phyloP scores from a whole-genome alignment of 2,329 filamentous ascomycete species.

The Pyrenophora tritici-repentis region DNA sequence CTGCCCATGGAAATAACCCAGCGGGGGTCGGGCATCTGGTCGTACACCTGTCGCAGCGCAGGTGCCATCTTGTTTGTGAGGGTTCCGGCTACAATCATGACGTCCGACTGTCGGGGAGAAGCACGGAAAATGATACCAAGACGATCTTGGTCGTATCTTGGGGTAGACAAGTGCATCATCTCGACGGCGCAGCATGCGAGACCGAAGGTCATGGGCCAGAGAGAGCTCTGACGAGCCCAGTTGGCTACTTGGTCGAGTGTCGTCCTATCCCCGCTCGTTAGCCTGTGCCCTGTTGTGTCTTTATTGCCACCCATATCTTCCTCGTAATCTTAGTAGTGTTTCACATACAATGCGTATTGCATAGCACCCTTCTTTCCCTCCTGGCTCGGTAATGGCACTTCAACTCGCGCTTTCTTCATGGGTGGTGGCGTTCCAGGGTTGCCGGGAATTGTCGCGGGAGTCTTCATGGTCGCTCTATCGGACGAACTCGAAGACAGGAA shows the following conservation, averaged over 20 bases:
- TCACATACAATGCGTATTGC: conserved; percentile 82
- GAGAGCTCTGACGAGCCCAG: conserved; percentile 85
- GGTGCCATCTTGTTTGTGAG: conserved; percentile 97
- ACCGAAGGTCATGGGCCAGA: conserved; percentile 91
- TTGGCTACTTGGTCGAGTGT: conserved; percentile 82
- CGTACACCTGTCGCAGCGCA: conserved; percentile 86
- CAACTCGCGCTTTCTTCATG: conserved; percentile 63
- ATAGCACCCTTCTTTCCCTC: conserved; percentile 78
- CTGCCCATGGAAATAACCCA: conserved; percentile 88
- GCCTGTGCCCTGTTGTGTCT: conserved; percentile 6
- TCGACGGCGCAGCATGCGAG: conserved; percentile 90
- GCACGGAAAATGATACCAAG: conserved; percentile 91
- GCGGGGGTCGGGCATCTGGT: conserved; percentile 91
- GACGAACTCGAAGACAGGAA: conserved; percentile 69
- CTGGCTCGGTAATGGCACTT: conserved; percentile 79
- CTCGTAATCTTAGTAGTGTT: neutral
- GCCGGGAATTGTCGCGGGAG: conserved; percentile 56
- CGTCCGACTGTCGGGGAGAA: conserved; percentile 85
- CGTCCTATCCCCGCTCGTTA: conserved; percentile 59
- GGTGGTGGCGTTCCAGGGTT: conserved; percentile 59
- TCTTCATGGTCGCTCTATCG: conserved; percentile 65
- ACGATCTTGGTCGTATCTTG: conserved; percentile 90
- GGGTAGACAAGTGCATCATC: conserved; percentile 92
- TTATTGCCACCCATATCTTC: neutral
- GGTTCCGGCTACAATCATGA: conserved; percentile 94